Evolutionary conservation across 495 filamentous ascomycete species (phyloP).

Genomic region (Aeminium ludgeri): DNA sequence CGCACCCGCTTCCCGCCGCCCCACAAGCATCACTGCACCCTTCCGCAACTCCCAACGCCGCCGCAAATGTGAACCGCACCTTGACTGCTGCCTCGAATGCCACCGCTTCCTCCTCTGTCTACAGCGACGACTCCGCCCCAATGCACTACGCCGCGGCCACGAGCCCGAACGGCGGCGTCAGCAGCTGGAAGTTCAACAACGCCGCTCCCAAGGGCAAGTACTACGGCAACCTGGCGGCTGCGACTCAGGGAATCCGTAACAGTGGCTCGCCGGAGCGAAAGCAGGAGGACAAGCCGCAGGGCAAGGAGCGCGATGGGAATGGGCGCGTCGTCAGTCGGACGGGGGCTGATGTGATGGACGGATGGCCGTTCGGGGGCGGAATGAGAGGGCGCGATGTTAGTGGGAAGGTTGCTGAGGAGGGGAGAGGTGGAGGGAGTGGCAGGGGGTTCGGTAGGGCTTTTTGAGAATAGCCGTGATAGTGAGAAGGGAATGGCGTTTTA

Average conservation of each 20-base stretch:
- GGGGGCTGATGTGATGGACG: constrained; percentile 37
- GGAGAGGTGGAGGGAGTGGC: constrained; percentile 40
- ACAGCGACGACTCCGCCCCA: not conserved
- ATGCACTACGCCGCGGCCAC: not conserved
- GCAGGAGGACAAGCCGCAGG: constrained; percentile 2
- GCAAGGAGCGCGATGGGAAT: not conserved
- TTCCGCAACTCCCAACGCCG: no score
- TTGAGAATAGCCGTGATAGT: no score
- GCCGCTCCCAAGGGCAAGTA: constrained; percentile 22
- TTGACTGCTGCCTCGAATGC: constrained; percentile 9
- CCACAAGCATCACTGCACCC: no score
- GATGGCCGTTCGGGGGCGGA: constrained; percentile 28
- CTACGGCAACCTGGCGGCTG: constrained; percentile 27
- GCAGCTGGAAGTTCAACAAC: constrained; percentile 12
- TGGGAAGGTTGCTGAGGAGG: constrained; percentile 75
- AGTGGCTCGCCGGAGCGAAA: constrained; percentile 1
- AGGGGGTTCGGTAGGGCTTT: no score
- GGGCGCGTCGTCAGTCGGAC: constrained; percentile 17
- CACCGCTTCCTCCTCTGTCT: not conserved
- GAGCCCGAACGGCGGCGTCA: constrained; percentile 4
- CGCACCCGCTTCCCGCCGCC: no score
- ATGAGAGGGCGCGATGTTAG: constrained; percentile 51
- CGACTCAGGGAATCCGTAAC: constrained; percentile 19
- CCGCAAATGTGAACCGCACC: no score
- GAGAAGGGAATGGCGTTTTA: no score